These are phyloP conservation scores for Cucurbita argyrosperma DNA, from an alignment of 306 rosid species.

Conservation along the genomic window DNA sequence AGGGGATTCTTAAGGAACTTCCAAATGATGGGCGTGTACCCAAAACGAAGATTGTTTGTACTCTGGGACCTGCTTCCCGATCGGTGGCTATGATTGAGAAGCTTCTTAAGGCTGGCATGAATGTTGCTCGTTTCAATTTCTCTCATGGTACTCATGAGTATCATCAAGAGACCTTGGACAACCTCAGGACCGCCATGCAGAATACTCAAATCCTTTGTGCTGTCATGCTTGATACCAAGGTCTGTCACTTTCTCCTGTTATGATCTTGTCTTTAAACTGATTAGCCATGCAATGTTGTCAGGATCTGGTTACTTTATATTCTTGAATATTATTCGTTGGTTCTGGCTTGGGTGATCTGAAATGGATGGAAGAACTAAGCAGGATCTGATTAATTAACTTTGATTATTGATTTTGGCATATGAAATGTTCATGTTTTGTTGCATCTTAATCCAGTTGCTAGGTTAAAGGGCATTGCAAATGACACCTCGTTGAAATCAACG, in stretches of 20 bases:
- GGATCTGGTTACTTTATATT: neutral
- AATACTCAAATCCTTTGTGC: slow-evolving; percentile 72
- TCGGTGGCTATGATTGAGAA: slow-evolving; percentile 65
- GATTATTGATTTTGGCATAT: neutral
- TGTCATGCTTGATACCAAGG: slow-evolving; percentile 94
- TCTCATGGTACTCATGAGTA: slow-evolving; percentile 87
- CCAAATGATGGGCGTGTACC: slow-evolving; percentile 66
- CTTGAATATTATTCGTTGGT: neutral
- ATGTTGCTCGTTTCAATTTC: slow-evolving; percentile 87
- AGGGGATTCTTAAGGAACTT: slow-evolving; percentile 58
- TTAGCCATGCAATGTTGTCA: neutral
- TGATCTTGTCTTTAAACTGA: neutral
- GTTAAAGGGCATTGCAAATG: neutral
- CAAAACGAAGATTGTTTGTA: slow-evolving; percentile 84
- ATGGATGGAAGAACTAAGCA: neutral
- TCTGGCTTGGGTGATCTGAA: neutral
- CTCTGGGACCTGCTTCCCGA: slow-evolving; percentile 82
- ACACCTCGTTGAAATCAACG: neutral
- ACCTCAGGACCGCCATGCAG: slow-evolving; percentile 73
- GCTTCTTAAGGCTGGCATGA: slow-evolving; percentile 86
- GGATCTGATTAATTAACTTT: neutral
- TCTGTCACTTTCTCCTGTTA: neutral
- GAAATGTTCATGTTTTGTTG: neutral
- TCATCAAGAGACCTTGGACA: slow-evolving; percentile 79
- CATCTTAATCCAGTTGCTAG: neutral